Evolutionary conservation across 2,329 filamentous ascomycete species (phyloP), one percentile per base, ranked within the genome.

Genomic region (Colletotrichum sansevieriae): DNA sequence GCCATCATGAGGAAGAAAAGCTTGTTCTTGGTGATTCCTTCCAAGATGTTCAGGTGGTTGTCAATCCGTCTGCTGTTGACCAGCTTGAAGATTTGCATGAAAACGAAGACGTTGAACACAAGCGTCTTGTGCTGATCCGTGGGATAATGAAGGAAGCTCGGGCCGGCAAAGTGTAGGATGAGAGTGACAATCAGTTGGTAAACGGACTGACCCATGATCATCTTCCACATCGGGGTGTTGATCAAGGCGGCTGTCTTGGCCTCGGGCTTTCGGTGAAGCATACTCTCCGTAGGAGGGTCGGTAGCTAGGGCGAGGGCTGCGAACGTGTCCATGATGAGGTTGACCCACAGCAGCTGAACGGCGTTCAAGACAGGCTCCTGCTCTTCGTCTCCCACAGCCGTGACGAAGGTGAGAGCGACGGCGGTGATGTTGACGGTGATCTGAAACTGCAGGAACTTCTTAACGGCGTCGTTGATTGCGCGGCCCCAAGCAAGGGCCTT

Each of bases 281-380:
- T 89, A 71, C 85, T 88, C 70, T 86, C 85, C 1, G 88, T 91
- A 0, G 91, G 91, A n/a, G 90, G 89, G 77, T 93, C 91, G 2
- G 91, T 93, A 4, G 91, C 91, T 52, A 93, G 85, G 25, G 92
- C 92, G n/a, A 94, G 83, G 25, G 92, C 92, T 35, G 92, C 92
- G 76, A 95, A 92, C 0, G 92, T 94, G 75, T 95, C 92, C 92
- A 94, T 94, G 77, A 95, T 95, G 68, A 95, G 83, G 73, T 95
- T 95, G 73, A 95, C 91, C 92, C 92, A 95, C 20, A 95, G 86
- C 65, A 95, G 84, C 78, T 95, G 92, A 15, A 94, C 92, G n/a
- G 92, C 91, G 22, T 85, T 93, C 55, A 95, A 81, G 5, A 94
- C 92, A 60, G 92, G 92, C 68, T 85, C 75, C 75, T 92, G 89